Evolutionary conservation across 148 eudicot genomes (phyloP), one percentile per base, ranked within the genome.

Genomic region (Heliamphora exappendiculata): DNA sequence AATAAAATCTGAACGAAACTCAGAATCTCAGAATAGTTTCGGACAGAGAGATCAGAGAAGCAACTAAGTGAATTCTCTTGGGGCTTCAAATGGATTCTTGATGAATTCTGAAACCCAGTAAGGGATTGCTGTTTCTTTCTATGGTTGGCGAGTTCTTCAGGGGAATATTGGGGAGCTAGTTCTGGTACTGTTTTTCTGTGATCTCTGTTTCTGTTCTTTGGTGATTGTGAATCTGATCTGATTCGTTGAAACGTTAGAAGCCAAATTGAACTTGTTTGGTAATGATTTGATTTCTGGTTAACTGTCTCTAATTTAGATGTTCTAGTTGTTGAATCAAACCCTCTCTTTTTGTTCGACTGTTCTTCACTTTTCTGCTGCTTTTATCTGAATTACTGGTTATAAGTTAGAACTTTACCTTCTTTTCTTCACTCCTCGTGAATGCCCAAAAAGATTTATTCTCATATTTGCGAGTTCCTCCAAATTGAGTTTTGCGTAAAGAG

Each of bases 31-130:
- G 33, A 19, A 60, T 54, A 13, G 67, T 63, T 44, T 47, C 44
- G 22, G 19, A 22, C 62, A 47, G 64, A 54, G 80, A 73, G 62
- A 73, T 77, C 75, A 29, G 33, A 24, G 66, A 49, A 31, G 72
- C 42, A 74, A 81, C 8, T 66, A 36, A 4, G 37, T 36, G 73
- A 42, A 9, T 79, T 84, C 57, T 49, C 64, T 53, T 42, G 75
- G 82, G 86, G 75, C 53, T 80, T 78, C 69, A 76, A 7, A 22
- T 89, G 93, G 93, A 88, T 82, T 89, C 87, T 78, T 70, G 47
- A 44, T 88, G 81, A 91, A 82, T 84, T 85, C 75, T 39, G 82
- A 79, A 81, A 68, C 87, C 85, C 90, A 78, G 65, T 29, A 76
- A 85, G 55, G 78, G 36, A 81, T 86, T 88, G 12, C 41, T 44